Base-by-base conservation (phyloP, 768 basidiomycete genomes). In the Termitomyces sp. region DNA sequence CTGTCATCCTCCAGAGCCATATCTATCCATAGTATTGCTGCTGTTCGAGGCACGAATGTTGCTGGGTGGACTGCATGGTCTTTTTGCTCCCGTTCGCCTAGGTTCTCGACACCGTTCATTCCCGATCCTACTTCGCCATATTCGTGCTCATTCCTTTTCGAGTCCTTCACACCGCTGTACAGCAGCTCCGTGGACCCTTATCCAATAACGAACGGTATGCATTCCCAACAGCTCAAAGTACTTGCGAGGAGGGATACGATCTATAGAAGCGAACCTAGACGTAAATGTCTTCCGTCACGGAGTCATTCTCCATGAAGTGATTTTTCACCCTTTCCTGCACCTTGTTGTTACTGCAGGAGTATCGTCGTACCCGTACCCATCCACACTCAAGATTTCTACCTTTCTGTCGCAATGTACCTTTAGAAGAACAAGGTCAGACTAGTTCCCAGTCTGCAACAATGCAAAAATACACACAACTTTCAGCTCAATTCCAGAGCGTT, bases 81-180 rank as follows among this genome's bases (percentile, higher is more conserved):
- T 21, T 6, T 57, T 8, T 62, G 56, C 31, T 37, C 12, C 15
- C 9, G 49, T 15, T 54, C 40, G 1, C 57, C 61, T 5, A 37
- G 31, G 17, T 11, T 47, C 1, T 19, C 52, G n/a, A 59, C 57
- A 17, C 61, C 57, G 2, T 62, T 59, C 55, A 54, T 62, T 28
- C 57, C 61, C 17, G 57, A 58, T 37, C 37, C 57, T 23, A 1
- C n/a, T 26, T 58, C 60, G 1, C 60, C 60, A 3, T 62, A 58
- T 28, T 56, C 57, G 9, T 41, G 48, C 1, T 42, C 57, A 31
- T 23, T 2, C 35, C 26, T 59, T 51, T 31, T 15, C 47, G 14
- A 40, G 37, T 15, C 14, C 46, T 9, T 58, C 60, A 9, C 60
- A 57, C 8, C 40, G 41, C 46, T 51, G 26, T 12, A 3, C 12